Evolutionary conservation across 2,329 filamentous ascomycete species (phyloP), one percentile per base, ranked within the genome.

Genomic region (Dactylonectria macrodidyma): DNA sequence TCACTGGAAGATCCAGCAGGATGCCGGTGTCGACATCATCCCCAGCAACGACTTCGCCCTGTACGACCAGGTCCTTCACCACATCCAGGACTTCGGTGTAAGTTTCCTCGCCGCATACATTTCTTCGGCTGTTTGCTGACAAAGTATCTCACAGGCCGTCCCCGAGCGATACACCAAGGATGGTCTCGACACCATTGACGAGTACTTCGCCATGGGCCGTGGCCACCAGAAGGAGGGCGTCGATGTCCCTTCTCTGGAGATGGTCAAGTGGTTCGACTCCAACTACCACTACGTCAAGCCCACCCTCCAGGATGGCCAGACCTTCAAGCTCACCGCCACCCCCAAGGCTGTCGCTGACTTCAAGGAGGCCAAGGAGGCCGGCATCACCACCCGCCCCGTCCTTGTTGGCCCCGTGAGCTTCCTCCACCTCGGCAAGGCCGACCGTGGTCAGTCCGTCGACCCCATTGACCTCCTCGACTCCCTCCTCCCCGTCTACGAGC

Each of bases 221-320:
- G 96, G 96, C 82, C 95, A 97, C 87, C 96, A 99, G 87, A 97
- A 94, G 91, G 90, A 91, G 81, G 90, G 93, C 84, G 89, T 98
- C 78, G 96, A 99, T 84, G 96, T 98, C 75, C 94, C 95, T 77
- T 90, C 89, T 80, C 88, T 97, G 85, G 96, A 99, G 90, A 99
- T 99, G 96, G 96, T 99, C 79, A 99, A 99, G 90, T 99, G 96
- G 96, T 99, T 99, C 83, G 96, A 99, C 90, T 97, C 95, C 75
- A 99, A 99, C 93, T 99, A 99, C 92, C 96, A 98, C 90, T 99
- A 99, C 85, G 96, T 98, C 87, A 98, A 98, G 92, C 96, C 96
- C 73, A 98, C 96, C 71, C 91, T 99, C 76, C 95, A 98, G 86
- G 92, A 98, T 87, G 93, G 93, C 89, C 96, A 99, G 90, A 92